A percentile compares a stretch with the other conserved stretches of the same genome.
Evolutionary conservation across 352 stramenopile species (phyloP).

Genomic region (Phytophthora parvispora): DNA sequence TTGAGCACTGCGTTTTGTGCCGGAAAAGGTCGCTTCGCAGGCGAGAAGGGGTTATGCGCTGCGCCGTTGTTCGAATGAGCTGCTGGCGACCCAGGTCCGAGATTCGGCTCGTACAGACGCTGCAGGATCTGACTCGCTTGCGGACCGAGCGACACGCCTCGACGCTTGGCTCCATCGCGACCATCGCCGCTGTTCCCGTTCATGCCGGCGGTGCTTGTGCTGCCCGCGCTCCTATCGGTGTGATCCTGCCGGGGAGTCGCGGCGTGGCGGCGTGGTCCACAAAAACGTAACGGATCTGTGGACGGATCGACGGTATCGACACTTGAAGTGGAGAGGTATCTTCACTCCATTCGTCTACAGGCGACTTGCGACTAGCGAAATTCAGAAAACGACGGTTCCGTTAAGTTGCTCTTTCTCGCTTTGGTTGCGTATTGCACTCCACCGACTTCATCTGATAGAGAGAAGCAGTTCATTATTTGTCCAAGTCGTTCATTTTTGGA

Average conservation of each 20-base stretch:
- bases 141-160: conserved; percentile 54
- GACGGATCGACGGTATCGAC: conserved; percentile 12
- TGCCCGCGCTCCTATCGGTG: not conserved
- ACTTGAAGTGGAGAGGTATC: conserved; percentile 7
- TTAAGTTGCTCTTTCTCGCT: too few species aligned
- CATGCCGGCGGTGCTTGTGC: not conserved
- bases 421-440: too few species aligned
- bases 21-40: conserved; percentile 4
- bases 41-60: conserved; percentile 3
- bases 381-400: too few species aligned
- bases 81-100: conserved; percentile 38
- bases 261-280: not conserved
- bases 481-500: too few species aligned
- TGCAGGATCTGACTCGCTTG: conserved; percentile 74
- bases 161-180: conserved; percentile 69
- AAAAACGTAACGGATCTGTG: conserved; percentile 1
- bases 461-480: too few species aligned
- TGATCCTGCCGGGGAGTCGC: conserved; percentile 22
- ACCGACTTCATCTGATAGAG: too few species aligned
- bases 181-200: conserved; percentile 5
- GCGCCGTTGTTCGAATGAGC: not conserved
- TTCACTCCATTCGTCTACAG: conserved; percentile 16
- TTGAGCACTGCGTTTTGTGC: conserved; percentile 38
- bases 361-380: conserved; percentile 20
- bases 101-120: conserved; percentile 72